Conservation (phyloP, 257 asterid species). For the Anisodus acutangulus region DNA sequence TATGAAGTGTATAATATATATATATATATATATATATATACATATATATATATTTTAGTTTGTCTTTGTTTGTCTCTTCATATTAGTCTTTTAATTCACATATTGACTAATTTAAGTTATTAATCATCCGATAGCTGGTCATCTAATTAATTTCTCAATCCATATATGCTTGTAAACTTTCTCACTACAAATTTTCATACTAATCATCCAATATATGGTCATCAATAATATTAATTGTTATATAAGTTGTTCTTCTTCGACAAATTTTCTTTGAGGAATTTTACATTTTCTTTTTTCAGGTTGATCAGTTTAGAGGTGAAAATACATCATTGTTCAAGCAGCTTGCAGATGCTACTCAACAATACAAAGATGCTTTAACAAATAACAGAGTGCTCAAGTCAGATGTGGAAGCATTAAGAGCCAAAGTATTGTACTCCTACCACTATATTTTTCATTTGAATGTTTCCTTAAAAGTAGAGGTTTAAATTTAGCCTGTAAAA, state of each 20-base stretch:
- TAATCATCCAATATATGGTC: no score
- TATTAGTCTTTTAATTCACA: no score
- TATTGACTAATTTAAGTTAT: no score
- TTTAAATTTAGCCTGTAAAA: neutral
- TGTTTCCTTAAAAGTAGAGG: neutral
- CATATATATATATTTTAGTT: no score
- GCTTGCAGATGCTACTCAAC: conserved; percentile 67
- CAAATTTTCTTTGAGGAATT: neutral
- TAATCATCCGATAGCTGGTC: no score
- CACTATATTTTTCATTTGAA: neutral
- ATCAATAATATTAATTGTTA: neutral
- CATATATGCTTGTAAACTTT: no score
- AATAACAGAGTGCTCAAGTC: conserved; percentile 88
- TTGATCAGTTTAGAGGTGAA: conserved; percentile 68
- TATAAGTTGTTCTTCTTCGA: neutral
- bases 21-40: no score
- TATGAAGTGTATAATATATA: no score
- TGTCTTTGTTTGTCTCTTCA: no score
- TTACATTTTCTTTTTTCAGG: conserved; percentile 41
- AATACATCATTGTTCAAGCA: conserved; percentile 63
- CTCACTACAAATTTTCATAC: no score
- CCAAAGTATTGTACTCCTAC: conserved; percentile 61
- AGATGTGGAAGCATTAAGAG: conserved; percentile 92
- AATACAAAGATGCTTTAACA: conserved; percentile 72
- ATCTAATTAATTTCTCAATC: no score